Percentiles rank a stretch among this genome's conserved stretches.
Evolutionary conservation across 2,329 filamentous ascomycete genomes (phyloP).

Genomic region (Calycina herbarum): DNA sequence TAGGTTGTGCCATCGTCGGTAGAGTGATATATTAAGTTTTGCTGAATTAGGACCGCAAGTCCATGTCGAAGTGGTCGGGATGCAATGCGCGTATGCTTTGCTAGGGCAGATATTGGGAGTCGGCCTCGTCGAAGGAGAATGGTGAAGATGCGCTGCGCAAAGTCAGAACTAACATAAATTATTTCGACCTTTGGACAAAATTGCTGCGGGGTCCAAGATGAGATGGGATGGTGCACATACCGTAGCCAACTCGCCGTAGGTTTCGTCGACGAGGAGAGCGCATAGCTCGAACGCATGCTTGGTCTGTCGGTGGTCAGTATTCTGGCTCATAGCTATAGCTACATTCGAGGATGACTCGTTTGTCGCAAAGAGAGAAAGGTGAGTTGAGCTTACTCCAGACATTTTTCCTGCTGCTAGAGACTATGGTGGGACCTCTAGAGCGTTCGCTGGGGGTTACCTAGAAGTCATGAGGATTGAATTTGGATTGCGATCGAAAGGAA

Average conservation of each 20-base stretch:
- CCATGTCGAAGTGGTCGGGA: slow-evolving; percentile 78
- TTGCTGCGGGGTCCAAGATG: not conserved
- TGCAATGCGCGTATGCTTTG: slow-evolving; percentile 69
- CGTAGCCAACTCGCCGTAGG: slow-evolving; percentile 87
- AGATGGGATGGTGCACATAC: slow-evolving; percentile 54
- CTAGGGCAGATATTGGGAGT: slow-evolving; percentile 68
- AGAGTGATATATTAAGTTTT: slow-evolving; percentile 79
- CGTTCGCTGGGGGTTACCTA: slow-evolving; percentile 58
- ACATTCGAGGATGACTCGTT: slow-evolving; percentile 15
- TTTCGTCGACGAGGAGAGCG: slow-evolving; percentile 82
- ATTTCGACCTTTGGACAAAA: not conserved
- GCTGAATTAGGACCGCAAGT: slow-evolving; percentile 81
- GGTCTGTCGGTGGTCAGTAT: slow-evolving; percentile 46
- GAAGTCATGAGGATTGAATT: slow-evolving; percentile 16
- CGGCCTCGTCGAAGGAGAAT: slow-evolving; percentile 78
- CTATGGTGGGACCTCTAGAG: slow-evolving; percentile 78
- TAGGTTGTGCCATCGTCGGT: slow-evolving; percentile 64
- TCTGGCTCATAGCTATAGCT: not conserved
- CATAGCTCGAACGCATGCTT: slow-evolving; percentile 85
- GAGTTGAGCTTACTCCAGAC: slow-evolving; percentile 52
- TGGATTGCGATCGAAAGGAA: slow-evolving; percentile 4
- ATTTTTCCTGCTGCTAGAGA: slow-evolving; percentile 68
- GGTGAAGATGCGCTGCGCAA: slow-evolving; percentile 75
- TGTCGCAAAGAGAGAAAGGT: slow-evolving; percentile 21
- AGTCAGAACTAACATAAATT: slow-evolving; percentile 27